Conservation (phyloP, 1,139 yeast species). For the Yarrowia galli region DNA sequence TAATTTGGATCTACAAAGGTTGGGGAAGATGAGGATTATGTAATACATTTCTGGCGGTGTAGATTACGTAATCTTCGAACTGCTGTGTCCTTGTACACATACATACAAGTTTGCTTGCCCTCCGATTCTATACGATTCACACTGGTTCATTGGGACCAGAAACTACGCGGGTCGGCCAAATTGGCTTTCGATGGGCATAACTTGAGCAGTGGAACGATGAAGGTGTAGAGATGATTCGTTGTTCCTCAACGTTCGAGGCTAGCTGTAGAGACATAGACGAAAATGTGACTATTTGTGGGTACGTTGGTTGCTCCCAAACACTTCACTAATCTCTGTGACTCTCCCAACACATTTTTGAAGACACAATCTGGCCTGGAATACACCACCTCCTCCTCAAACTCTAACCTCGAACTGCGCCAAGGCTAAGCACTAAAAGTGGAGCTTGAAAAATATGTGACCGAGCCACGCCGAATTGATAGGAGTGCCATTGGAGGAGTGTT, state of each 20-base stretch:
- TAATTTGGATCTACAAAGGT: too few species aligned
- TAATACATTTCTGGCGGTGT: too few species aligned
- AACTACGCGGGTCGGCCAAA: neutral
- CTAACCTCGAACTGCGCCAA: slow-evolving; percentile 16
- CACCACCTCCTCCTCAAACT: neutral
- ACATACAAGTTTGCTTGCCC: neutral
- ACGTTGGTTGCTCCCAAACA: neutral
- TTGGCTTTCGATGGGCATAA: slow-evolving; percentile 6
- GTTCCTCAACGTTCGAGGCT: neutral
- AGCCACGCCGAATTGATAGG: neutral
- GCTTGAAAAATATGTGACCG: neutral
- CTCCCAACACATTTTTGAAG: neutral
- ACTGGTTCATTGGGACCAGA: slow-evolving; percentile 2
- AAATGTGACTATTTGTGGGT: too few species aligned
- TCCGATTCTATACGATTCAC: neutral
- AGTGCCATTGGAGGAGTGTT: neutral
- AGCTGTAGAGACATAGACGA: too few species aligned
- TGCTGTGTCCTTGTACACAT: neutral
- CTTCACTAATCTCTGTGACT: neutral
- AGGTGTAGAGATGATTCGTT: neutral
- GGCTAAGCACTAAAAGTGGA: slow-evolving; percentile 12
- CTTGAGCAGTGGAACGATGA: too few species aligned
- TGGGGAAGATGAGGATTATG: too few species aligned
- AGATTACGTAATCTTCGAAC: neutral
- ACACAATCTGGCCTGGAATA: neutral